Percentiles rank a stretch among this genome's conserved stretches.
phyloP scores from a whole-genome alignment of 1,284 basidiomycete genomes.

The Cryptococcus wingfieldii region DNA sequence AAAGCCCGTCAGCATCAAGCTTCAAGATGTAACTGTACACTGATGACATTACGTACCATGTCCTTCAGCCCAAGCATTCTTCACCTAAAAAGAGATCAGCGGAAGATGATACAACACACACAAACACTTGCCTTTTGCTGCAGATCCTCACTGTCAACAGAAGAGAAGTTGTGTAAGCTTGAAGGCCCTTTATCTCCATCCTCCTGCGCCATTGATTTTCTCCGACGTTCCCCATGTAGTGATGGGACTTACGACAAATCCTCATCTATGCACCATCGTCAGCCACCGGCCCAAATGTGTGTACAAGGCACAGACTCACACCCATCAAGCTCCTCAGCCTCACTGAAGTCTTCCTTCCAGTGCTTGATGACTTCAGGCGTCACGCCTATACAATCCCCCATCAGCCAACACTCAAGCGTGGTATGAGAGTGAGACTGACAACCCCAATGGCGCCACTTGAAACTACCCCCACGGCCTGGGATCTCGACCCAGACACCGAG shows the following conservation, averaged over 20 bases:
- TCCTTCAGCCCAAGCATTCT: constrained; percentile 65
- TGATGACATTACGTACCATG: constrained; percentile 41
- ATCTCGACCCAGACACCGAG: constrained; percentile 74
- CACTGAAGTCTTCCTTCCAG: constrained; percentile 61
- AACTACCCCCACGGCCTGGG: constrained; percentile 55
- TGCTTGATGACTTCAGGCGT: constrained; percentile 67
- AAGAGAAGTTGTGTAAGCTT: neutral
- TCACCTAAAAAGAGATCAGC: constrained; percentile 47
- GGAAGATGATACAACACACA: neutral
- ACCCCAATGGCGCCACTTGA: constrained; percentile 53
- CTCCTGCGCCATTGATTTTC: neutral
- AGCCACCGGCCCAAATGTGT: neutral
- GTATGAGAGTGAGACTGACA: constrained; percentile 25
- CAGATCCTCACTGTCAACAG: constrained; percentile 14
- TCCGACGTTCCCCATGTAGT: neutral
- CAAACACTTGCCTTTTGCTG: constrained; percentile 51
- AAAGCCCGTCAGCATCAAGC: neutral
- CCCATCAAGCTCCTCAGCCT: constrained; percentile 54
- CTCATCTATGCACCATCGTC: constrained; percentile 15
- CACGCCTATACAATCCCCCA: constrained; percentile 53
- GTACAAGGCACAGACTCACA: constrained; percentile 17
- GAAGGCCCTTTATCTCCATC: neutral
- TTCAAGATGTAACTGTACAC: neutral
- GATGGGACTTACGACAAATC: constrained; percentile 38
- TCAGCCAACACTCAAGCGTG: neutral